Base-by-base conservation (phyloP, 2,329 filamentous ascomycete species). In the Pseudocercospora fuligena region DNA sequence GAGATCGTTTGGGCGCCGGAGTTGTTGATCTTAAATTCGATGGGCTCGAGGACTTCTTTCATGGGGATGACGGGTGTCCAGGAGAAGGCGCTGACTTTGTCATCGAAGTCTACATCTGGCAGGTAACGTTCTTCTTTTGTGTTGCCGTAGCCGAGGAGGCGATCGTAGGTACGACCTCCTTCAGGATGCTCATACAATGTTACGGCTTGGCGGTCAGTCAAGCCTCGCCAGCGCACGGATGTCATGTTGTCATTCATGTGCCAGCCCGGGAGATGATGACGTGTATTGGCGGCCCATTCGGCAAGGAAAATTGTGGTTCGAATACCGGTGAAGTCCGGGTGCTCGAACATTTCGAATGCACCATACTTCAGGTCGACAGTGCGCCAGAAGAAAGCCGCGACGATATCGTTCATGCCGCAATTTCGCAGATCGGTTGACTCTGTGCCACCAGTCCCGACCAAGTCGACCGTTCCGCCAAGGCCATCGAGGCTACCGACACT, bases 321-420 rank as follows among this genome's bases (percentile, higher is more conserved):
- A n/a, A 40, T 40, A 14, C 46, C 60, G 11, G 14, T 31, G 33
- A 62, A 62, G 40, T 53, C 21, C 12, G 46, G 25, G 25, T 62
- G 25, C 12, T 7, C 40, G 25, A 62, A 62, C 46, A 62, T n/a
- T 9, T 62, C 60, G n/a, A 62, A 14, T 21, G 60, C 60, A n/a
- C 60, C 60, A 16, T 21, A 27, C 8, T n/a, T 23, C n/a, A 54
- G 46, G 23, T 62, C 60, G 19, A 62, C 60, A 5, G 21, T 36
- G 29, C 60, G 60, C 60, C 60, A 62, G 60, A 62, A 62, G 12
- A 51, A 62, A 46, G 21, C 27, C 11, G 43, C 16, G 7, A 62
- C 23, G 16, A n/a, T 56, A 25, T 62, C 43, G 14, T 51, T 54
- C 60, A 62, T 53, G 46, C 47, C 47, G 47, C 16, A 23, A 25